Base-by-base conservation (phyloP, 1,284 basidiomycete genomes). In the Ceratobasidium sp. region DNA sequence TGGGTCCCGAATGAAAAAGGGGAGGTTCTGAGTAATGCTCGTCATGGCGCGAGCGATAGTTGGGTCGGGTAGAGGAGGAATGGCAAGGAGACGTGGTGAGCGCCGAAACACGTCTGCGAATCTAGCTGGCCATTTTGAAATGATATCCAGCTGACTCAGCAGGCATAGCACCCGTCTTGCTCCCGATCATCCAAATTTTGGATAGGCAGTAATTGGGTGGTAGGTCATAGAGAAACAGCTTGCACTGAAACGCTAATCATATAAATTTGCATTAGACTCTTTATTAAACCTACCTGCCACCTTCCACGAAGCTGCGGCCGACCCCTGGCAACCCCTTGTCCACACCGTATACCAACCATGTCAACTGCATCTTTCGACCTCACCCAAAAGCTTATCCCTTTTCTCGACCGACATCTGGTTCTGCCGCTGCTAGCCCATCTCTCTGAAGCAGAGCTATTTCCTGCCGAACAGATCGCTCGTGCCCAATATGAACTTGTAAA, bases 401-500 rank as follows among this genome's bases (percentile, higher is more conserved):
- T 96, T 87, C 89, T 98, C 81, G 97, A 99, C 86, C 92, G 97
- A 78, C 97, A 99, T 88, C 89, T 99, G 65, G 93, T 94, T 64
- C 93, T 98, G 82, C 96, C 97, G 64, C 88, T 98, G 27, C 93
- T 99, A 80, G 91, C 93, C 44, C 96, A 98, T 86, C 91, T 99
- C 75, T 88, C 88, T 46, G 90, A 94, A 82, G 89, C 88, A 16
- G 90, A 90, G 52, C 86, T 93, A 55, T 97, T 96, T 84, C 88
- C 93, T 0, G 88, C 89, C 48, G 88, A 92, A 76, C 91, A 97
- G 81, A 91, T 97, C 77, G 90, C 91, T 78, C 88, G 91, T 70
- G 96, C 96, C 30, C 96, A 96, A 86, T 98, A 98, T 94, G 97
- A 99, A 83, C 92, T 99, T 77, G 95, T 96, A 78, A 97, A 96